Evolutionary conservation across 116 monocot species (phyloP).

Genomic region (Phalaenopsis hybrid): DNA sequence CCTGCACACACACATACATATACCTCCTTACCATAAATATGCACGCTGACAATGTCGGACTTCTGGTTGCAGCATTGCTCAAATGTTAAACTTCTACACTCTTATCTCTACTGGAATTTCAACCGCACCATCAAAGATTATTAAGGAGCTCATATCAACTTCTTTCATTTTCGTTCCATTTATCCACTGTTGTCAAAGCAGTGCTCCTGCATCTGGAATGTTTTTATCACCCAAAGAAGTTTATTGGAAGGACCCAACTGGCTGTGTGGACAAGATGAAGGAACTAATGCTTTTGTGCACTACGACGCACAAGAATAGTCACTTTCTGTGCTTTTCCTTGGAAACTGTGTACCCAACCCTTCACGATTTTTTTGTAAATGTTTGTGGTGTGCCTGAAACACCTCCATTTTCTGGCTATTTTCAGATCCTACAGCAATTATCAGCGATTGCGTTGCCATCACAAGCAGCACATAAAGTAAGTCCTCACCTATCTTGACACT

Average conservation of each 20-base stretch:
- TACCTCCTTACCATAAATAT: background rate
- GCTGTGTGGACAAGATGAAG: slow-evolving; percentile 57
- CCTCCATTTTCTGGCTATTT: slow-evolving; percentile 58
- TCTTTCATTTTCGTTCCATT: slow-evolving; percentile 70
- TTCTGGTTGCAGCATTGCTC: slow-evolving; percentile 44
- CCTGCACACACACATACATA: background rate
- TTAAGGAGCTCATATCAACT: slow-evolving; percentile 34
- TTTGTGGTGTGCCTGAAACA: slow-evolving; percentile 47
- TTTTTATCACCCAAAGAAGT: slow-evolving; percentile 54
- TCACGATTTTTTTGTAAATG: slow-evolving; percentile 73
- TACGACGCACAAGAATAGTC: slow-evolving; percentile 7
- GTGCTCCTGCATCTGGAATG: slow-evolving; percentile 35
- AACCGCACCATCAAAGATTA: slow-evolving; percentile 22
- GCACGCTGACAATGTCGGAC: background rate
- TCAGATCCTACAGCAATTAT: slow-evolving; percentile 62
- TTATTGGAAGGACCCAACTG: slow-evolving; percentile 89
- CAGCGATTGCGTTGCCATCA: slow-evolving; percentile 49
- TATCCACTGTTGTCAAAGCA: slow-evolving; percentile 15
- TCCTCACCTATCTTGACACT: background rate
- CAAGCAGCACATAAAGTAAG: slow-evolving; percentile 62
- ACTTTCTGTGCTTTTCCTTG: slow-evolving; percentile 31
- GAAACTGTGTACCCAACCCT: slow-evolving; percentile 55
- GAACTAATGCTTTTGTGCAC: slow-evolving; percentile 19
- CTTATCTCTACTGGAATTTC: slow-evolving; percentile 46
- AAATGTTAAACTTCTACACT: slow-evolving; percentile 75